Conservation (phyloP, 2,329 filamentous ascomycete species). For the Periconia sp. region DNA sequence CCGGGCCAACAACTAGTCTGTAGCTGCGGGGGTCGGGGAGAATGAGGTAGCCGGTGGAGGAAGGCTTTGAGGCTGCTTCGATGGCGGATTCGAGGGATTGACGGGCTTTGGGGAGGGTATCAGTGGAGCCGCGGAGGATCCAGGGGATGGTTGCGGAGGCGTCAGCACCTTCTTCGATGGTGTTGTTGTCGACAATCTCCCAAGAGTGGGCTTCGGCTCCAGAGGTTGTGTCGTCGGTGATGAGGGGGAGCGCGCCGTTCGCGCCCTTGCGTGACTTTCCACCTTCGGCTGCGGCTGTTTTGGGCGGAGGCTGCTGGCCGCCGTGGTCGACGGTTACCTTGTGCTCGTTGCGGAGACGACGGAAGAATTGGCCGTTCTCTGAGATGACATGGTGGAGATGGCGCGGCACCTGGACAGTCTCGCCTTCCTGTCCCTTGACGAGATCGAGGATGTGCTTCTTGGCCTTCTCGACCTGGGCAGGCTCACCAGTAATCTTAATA, state of each 20-base stretch:
- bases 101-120: conserved; percentile 83
- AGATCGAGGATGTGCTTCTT: conserved; percentile 82
- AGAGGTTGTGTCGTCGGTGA: conserved; percentile 76
- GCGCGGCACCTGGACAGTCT: conserved; percentile 83
- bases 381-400: conserved; percentile 83
- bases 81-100: conserved; percentile 75
- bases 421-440: conserved; percentile 85
- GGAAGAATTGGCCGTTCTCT: conserved; percentile 93
- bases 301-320: conserved; percentile 76
- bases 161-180: conserved; percentile 57
- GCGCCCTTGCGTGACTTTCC: conserved; percentile 56
- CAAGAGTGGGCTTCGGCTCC: conserved; percentile 75
- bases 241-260: conserved; percentile 79
- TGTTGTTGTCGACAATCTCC: conserved; percentile 75
- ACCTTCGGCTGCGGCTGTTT: conserved; percentile 61
- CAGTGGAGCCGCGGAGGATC: conserved; percentile 80
- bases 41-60: conserved; percentile 82
- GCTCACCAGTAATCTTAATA: conserved; percentile 83
- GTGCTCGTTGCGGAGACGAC: conserved; percentile 82
- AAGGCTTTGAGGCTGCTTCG: conserved; percentile 71
- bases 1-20: conserved; percentile 84
- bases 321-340: conserved; percentile 92
- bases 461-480: conserved; percentile 79
- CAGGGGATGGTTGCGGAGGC: conserved; percentile 74
- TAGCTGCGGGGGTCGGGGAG: conserved; percentile 89